Base-by-base conservation (phyloP, 768 basidiomycete genomes). In the Suillus hirtellus region DNA sequence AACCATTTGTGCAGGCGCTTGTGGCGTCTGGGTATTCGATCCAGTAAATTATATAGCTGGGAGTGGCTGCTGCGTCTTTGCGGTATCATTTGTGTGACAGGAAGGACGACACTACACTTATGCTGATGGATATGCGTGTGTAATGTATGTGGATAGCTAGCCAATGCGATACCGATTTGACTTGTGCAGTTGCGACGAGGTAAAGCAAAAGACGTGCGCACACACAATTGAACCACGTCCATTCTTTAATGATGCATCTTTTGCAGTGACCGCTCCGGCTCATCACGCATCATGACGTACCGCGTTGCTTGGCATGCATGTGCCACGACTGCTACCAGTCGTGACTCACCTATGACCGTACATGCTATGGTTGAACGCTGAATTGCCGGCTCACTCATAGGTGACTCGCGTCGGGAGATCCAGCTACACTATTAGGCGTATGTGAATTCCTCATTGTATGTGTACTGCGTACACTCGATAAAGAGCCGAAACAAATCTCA, bases 1-100 rank as follows among this genome's bases (percentile, higher is more conserved):
- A 68, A 10, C 66, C 56, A 60, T 79, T 79, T 67, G 65, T 80
- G 64, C 70, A 73, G 54, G 68, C 63, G 42, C 67, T 80, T 52
- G 72, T 69, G 9, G 55, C 66, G 27, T 72, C 79, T n/a, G 71
- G 76, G 21, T 78, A 72, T 63, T 55, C 67, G 55, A 65, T 65
- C 21, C 66, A 67, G 44, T 73, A 63, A 34, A 49, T 19, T 19
- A 12, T 14, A 15, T 12, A 44, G 53, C 7, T n/a, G 12, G n/a
- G 19, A 38, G 21, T 27, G 21, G n/a, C 53, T 38, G 14, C 14
- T 27, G 1, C 1, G 9, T n/a, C 15, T 17, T 27, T 19, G 27
- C 10, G 17, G 27, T 8, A 42, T 42, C 56, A 31, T 42, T 21
- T 27, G 17, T 27, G 19, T 58, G 35, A 53, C 31, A 34, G 19